phyloP scores from a whole-genome alignment of 108 stramenopile species.

The Chaetoceros tenuissimus region DNA sequence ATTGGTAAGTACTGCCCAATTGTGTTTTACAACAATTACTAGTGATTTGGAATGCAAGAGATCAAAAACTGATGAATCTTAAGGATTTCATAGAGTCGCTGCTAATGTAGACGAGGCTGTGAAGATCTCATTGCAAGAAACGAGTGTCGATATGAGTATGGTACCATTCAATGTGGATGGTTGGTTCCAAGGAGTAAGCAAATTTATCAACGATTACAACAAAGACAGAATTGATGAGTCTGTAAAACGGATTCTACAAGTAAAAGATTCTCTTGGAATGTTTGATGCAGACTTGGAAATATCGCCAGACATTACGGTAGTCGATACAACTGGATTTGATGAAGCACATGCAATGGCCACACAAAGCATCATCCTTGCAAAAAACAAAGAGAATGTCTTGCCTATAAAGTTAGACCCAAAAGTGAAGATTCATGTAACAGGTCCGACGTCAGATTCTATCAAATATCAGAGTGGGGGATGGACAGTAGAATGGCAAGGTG shows the following conservation, averaged over 20 bases:
- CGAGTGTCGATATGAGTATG: constrained; percentile 81
- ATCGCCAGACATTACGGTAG: not conserved
- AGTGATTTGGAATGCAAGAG: too few species aligned
- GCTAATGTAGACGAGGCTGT: constrained; percentile 29
- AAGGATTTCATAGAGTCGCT: constrained; percentile 54
- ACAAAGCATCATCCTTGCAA: constrained; percentile 50
- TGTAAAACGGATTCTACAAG: constrained; percentile 41
- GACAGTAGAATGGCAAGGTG: constrained; percentile 83
- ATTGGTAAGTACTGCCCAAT: too few species aligned
- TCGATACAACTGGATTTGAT: constrained; percentile 18
- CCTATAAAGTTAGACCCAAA: constrained; percentile 13
- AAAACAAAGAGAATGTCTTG: constrained; percentile 38
- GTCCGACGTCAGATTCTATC: constrained; percentile 59
- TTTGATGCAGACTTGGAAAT: constrained; percentile 39
- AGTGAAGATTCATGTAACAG: constrained; percentile 58
- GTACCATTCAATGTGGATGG: constrained; percentile 36
- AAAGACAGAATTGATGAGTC: constrained; percentile 35
- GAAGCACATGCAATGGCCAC: constrained; percentile 46
- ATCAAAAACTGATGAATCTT: too few species aligned
- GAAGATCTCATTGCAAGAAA: constrained; percentile 38
- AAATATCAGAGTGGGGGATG: constrained; percentile 58
- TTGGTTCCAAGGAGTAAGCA: constrained; percentile 24
- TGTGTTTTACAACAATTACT: too few species aligned
- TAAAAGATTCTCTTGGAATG: constrained; percentile 69
- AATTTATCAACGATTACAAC: constrained; percentile 4